Base-by-base conservation (phyloP, 208 protist species). In the Strigomonas culicis region DNA sequence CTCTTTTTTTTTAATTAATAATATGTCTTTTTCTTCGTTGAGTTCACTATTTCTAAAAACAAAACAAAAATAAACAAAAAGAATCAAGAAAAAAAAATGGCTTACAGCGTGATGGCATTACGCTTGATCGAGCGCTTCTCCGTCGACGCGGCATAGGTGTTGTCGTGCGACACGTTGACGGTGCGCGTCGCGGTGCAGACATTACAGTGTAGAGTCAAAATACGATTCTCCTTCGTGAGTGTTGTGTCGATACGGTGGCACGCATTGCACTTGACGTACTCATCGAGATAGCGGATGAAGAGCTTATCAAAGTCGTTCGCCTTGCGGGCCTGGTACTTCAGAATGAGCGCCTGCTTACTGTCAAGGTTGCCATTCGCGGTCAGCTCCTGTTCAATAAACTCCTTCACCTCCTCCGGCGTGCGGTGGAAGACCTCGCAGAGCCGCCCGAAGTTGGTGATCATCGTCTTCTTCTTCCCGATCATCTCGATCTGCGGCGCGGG, bases 301-400 rank as follows among this genome's bases (percentile, higher is more conserved):
- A 92, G 72, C 6, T 75, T 74, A 71, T 94, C 88, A 55, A 94
- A 90, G 53, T 84, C 83, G 0, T 80, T 92, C 28, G 86, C 60
- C 57, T 84, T 90, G 32, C 92, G 88, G 53, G 91, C 93, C 60
- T 96, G 75, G 39, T 83, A 92, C 74, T 92, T 93, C 39, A 97
- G 74, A 64, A 95, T 95, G 50, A 97, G 82, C 0, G 86, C 83
- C 63, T 89, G 69, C 46, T 90, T 92, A 55, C 77, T 84, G 67
- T 95, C 90, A 8, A 96, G 68, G 75, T 90, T 93, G 21, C 90
- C 90, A 43, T 75, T 66, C 21, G 82, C 92, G 30, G 90, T 90
- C 13, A 97, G 82, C 77, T 97, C 93, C 76, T 90, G 93, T 57
- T 94, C 80, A 46, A 96, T 90, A 53, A 88, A 97, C 59, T 91